Evolutionary conservation across 225 moss, liverwort and hornwort genomes (phyloP), one percentile per base, ranked within the genome.

Genomic region (Thuidium tamariscinum): DNA sequence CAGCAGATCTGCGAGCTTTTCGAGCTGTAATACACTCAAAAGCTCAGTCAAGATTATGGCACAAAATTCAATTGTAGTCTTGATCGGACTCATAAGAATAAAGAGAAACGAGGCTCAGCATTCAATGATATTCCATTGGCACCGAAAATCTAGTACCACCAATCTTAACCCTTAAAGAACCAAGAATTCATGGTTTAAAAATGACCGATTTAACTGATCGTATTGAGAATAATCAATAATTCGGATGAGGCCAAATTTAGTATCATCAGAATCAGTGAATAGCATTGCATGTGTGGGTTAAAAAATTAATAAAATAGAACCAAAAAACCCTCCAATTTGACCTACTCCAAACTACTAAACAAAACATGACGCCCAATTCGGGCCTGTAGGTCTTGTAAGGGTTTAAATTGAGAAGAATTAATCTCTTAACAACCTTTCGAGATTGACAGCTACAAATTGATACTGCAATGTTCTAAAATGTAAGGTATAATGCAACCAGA

Each of bases 1-100:
- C 46, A 90, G 83, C 80, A 93, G 76, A 39, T 90, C 77, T 41
- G 90, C 48, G 41, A 91, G 90, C 83, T 89, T 90, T 77, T 87
- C 85, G 37, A 93, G 82, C 93, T 93, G 93, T 8, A 83, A 59
- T 49, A 83, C 84, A 91, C 39, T 69, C 78, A 72, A 75, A 85
- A n/a, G 66, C 76, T 55, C 70, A 86, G 60, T 77, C 61, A 39
- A 8, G 63, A 51, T 27, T 62, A 71, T 60, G 60, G 67, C 23
- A 25, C 41, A 86, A 41, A 46, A 30, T 46, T 71, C 80, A 86
- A 70, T 37, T 37, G 27, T 36, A 67, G 26, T 81, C 26, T 67
- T 37, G 8, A 68, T 39, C 19, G n/a, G 46, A 83, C 60, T 44
- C 46, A 73, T 23, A 55, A 19, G 54, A 82, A 82, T 5, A 41